These are phyloP conservation scores for Waltergamsia citrina DNA, from an alignment of 2,329 filamentous ascomycete species.

Conservation along the genomic window DNA sequence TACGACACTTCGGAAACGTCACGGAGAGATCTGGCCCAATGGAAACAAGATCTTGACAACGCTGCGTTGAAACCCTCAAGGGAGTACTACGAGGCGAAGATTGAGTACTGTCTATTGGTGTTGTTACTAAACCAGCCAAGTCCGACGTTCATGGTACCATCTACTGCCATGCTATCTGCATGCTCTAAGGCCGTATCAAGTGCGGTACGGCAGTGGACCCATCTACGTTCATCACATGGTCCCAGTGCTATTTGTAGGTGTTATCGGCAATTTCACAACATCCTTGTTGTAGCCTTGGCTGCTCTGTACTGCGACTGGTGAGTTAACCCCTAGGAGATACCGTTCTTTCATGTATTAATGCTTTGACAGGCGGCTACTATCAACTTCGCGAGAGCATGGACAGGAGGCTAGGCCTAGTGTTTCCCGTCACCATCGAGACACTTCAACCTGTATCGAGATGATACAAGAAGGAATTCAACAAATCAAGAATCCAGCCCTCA, in stretches of 20 bases:
- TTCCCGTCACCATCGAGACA: not conserved
- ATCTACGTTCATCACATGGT: constrained; percentile 8
- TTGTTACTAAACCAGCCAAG: constrained; percentile 11
- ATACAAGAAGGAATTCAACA: not conserved
- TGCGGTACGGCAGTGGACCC: constrained; percentile 11
- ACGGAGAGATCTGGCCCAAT: constrained; percentile 9
- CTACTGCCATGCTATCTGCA: constrained; percentile 9
- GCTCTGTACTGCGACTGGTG: constrained; percentile 15
- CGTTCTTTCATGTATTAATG: not conserved
- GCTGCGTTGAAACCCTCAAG: constrained; percentile 10
- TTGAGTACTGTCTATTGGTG: constrained; percentile 12
- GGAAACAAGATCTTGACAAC: constrained; percentile 9
- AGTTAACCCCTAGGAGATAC: not conserved
- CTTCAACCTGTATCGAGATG: not conserved
- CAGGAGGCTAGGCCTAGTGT: not conserved
- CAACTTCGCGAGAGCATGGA: not conserved
- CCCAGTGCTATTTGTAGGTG: constrained; percentile 10
- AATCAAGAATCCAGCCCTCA: not conserved
- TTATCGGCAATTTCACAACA: constrained; percentile 11
- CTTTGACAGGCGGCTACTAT: not conserved
- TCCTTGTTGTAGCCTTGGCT: constrained; percentile 11
- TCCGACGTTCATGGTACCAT: constrained; percentile 15
- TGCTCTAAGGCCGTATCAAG: constrained; percentile 12
- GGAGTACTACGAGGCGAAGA: constrained; percentile 13
- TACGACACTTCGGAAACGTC: constrained; percentile 9